A percentile compares a stretch with the other conserved stretches of the same genome.
Conservation (phyloP, 164 flowering plant species). For the Vitis rupestris region DNA sequence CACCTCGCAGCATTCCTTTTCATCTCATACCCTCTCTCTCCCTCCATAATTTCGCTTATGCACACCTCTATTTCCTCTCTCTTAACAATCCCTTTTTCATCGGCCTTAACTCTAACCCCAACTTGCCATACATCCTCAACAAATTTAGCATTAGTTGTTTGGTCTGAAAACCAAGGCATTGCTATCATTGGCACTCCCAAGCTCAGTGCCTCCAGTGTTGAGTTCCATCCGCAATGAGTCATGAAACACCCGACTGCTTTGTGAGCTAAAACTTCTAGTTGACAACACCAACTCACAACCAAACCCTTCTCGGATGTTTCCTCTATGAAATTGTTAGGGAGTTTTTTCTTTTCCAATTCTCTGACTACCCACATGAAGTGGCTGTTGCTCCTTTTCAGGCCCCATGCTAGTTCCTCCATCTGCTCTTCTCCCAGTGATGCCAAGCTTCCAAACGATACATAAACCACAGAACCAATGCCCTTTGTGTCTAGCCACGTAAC, state of each 20-base stretch:
- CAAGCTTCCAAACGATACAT: slow-evolving; percentile 43
- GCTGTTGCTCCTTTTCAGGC: slow-evolving; percentile 9
- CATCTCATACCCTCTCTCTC: slow-evolving; percentile 30
- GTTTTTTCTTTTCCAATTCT: slow-evolving; percentile 35
- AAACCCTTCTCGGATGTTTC: slow-evolving; percentile 30
- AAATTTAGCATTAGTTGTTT: slow-evolving; percentile 46
- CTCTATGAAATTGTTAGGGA: slow-evolving; percentile 33
- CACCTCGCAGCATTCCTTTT: slow-evolving; percentile 35
- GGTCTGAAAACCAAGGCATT: slow-evolving; percentile 52
- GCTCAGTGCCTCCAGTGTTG: slow-evolving; percentile 51
- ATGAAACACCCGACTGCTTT: slow-evolving; percentile 50
- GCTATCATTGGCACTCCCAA: slow-evolving; percentile 58
- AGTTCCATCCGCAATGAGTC: slow-evolving; percentile 59
- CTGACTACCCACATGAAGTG: slow-evolving; percentile 46
- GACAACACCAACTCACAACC: slow-evolving; percentile 46
- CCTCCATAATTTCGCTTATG: slow-evolving; percentile 45
- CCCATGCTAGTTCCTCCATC: slow-evolving; percentile 34
- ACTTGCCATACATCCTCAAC: slow-evolving; percentile 48
- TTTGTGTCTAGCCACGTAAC: slow-evolving; percentile 29
- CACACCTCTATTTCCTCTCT: slow-evolving; percentile 35
- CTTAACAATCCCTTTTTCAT: slow-evolving; percentile 33
- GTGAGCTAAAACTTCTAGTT: slow-evolving; percentile 43
- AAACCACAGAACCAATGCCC: slow-evolving; percentile 31
- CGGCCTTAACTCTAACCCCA: slow-evolving; percentile 35
- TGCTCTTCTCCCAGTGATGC: slow-evolving; percentile 25